A percentile compares a stretch with the other conserved stretches of the same genome.
Evolutionary conservation across 2,329 filamentous ascomycete species (phyloP).

Genomic region (Diatrype stigma): DNA sequence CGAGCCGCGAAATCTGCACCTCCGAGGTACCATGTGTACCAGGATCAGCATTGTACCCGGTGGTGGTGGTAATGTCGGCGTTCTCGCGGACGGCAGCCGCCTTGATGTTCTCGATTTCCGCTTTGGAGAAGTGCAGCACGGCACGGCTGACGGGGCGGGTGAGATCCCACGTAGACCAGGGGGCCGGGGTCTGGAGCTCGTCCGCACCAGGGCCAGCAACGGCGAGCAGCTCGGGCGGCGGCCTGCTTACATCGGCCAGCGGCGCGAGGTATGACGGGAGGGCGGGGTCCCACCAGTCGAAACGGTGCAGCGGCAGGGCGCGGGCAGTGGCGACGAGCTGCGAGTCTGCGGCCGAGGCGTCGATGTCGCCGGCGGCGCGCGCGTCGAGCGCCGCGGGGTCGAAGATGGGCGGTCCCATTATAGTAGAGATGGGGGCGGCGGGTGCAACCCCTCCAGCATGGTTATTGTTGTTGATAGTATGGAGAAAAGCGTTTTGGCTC

Average conservation of each 20-base stretch:
- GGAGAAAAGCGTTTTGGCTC: constrained; percentile 12
- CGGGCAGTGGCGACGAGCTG: constrained; percentile 26
- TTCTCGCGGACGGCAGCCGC: constrained; percentile 9
- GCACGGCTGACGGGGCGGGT: constrained; percentile 26
- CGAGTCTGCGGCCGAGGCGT: constrained; percentile 18
- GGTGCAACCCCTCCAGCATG: too few species aligned
- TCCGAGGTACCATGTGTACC: not conserved
- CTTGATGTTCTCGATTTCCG: constrained; percentile 32
- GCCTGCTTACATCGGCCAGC: constrained; percentile 22
- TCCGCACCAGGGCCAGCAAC: constrained; percentile 17
- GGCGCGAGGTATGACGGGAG: constrained; percentile 23
- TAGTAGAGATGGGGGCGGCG: too few species aligned
- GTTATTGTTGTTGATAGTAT: constrained; percentile 4
- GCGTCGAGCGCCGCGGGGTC: constrained; percentile 36
- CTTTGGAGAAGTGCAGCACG: constrained; percentile 34
- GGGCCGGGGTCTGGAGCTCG: constrained; percentile 30
- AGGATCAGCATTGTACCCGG: too few species aligned
- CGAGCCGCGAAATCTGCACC: constrained; percentile 40
- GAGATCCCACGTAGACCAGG: constrained; percentile 40
- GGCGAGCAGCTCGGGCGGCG: constrained; percentile 15
- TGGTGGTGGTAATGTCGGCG: constrained; percentile 9
- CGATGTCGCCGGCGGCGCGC: constrained; percentile 23
- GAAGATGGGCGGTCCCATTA: constrained; percentile 25
- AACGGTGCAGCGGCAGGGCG: constrained; percentile 40
- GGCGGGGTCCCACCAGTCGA: constrained; percentile 40